Evolutionary conservation across 306 rosid genomes (phyloP), one percentile per base, ranked within the genome.

Genomic region (Vigna nakashimae): DNA sequence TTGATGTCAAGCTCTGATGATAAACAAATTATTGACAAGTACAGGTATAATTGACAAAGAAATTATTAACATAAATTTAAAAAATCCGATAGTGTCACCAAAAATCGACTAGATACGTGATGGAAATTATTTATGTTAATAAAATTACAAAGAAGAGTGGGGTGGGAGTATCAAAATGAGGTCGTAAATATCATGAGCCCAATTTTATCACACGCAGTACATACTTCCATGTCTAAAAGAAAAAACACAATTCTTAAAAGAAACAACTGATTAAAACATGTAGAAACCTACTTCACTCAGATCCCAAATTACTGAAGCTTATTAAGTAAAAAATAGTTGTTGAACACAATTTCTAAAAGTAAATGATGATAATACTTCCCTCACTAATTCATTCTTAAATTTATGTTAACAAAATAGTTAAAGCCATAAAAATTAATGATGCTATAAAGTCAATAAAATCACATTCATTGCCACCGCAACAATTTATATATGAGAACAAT

Each of bases 281-380:
- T 43, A 45, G 36, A 52, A 50, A 62, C 48, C 40, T 5, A 52
- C 20, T 26, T 22, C 68, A 40, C 32, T 36, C 42, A 30, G 34
- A 30, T 30, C 34, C 68, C 9, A 51, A 58, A 30, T 70, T 66
- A 53, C 17, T 64, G 15, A 34, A 53, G 36, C 36, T 65, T 24
- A 48, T 43, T 43, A 46, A 53, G 62, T 60, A 57, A 68, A 66
- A 67, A 56, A 2, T 30, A 80, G 43, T 4, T 5, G 78, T 68
- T 55, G 38, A 77, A 68, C 52, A 64, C 80, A 65, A 38, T 76
- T 16, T 62, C 76, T 68, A 38, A 63, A 63, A 48, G 32, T 51
- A 57, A 65, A 38, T 51, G 66, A 2, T 16, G 16, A 36, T 38
- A 64, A 36, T 9, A n/a, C 3, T 38, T 74, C 49, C 55, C 53